Percentiles rank a stretch among this genome's conserved stretches.
Conservation (phyloP, 441 rosid genomes). For the Corymbia calophylla region DNA sequence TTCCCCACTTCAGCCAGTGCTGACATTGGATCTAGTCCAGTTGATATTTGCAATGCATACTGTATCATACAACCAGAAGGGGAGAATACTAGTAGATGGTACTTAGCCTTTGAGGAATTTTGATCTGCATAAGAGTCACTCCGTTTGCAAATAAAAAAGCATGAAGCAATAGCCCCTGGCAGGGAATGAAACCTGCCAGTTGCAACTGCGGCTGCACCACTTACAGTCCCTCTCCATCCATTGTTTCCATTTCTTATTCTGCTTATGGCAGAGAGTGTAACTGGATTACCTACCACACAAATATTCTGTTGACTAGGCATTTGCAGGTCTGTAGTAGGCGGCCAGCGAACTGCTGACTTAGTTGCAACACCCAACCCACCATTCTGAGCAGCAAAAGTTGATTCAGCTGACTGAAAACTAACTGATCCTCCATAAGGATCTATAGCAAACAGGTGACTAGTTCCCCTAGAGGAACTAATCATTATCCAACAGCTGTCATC, state of each 20-base stretch:
- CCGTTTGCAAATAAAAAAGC: slow-evolving; percentile 54
- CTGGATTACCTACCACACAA: slow-evolving; percentile 48
- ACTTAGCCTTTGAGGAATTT: slow-evolving; percentile 32
- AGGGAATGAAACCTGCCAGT: slow-evolving; percentile 61
- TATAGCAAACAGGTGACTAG: slow-evolving; percentile 86
- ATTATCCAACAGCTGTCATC: slow-evolving; percentile 78
- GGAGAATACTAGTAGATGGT: slow-evolving; percentile 70
- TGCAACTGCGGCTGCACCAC: slow-evolving; percentile 83
- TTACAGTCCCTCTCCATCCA: slow-evolving; percentile 78
- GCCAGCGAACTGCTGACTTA: slow-evolving; percentile 31
- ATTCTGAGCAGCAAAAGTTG: slow-evolving; percentile 21
- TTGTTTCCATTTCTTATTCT: slow-evolving; percentile 71
- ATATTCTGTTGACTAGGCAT: slow-evolving; percentile 24
- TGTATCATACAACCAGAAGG: slow-evolving; percentile 80
- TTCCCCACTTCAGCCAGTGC: slow-evolving; percentile 18
- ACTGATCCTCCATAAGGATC: slow-evolving; percentile 54
- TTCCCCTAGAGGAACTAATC: slow-evolving; percentile 92
- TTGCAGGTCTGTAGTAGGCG: slow-evolving; percentile 20
- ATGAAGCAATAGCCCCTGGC: slow-evolving; percentile 68
- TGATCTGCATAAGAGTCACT: slow-evolving; percentile 17
- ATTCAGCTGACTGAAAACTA: slow-evolving; percentile 23
- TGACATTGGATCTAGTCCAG: slow-evolving; percentile 26
- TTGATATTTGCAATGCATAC: slow-evolving; percentile 36
- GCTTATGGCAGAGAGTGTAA: slow-evolving; percentile 66
- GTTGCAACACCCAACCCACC: slow-evolving; percentile 17